A percentile compares a stretch with the other conserved stretches of the same genome.
phyloP scores from a whole-genome alignment of 805 yeast species.

The Maudiozyma serrabonitensis region DNA sequence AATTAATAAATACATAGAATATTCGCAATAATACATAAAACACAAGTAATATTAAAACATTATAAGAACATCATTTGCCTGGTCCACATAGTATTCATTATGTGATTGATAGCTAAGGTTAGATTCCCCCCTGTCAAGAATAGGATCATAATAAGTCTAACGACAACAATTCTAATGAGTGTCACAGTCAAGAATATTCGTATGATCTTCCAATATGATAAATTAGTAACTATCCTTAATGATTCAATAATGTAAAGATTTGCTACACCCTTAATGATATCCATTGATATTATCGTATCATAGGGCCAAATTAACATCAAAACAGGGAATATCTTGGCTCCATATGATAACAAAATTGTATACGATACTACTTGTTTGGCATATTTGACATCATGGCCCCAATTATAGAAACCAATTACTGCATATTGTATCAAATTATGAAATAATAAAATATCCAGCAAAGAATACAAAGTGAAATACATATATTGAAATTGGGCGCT shows the following conservation, averaged over 20 bases:
- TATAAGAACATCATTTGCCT: background rate
- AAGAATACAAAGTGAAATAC: slow-evolving; percentile 44
- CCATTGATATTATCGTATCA: slow-evolving; percentile 61
- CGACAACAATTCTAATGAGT: slow-evolving; percentile 11
- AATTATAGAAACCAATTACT: slow-evolving; percentile 17
- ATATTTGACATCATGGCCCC: slow-evolving; percentile 22
- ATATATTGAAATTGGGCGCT: slow-evolving; percentile 42
- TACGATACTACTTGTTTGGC: slow-evolving; percentile 38
- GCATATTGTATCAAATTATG: slow-evolving; percentile 30
- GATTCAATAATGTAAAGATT: slow-evolving; percentile 60
- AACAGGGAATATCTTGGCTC: slow-evolving; percentile 79
- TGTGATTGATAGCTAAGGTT: background rate
- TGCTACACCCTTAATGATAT: slow-evolving; percentile 50
- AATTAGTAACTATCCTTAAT: slow-evolving; percentile 35
- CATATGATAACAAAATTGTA: slow-evolving; percentile 65
- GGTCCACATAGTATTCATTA: background rate
- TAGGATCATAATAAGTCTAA: slow-evolving; percentile 15
- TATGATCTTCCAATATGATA: slow-evolving; percentile 19
- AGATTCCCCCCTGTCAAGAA: slow-evolving; percentile 11
- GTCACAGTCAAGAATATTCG: slow-evolving; percentile 12
- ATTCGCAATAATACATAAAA: background rate
- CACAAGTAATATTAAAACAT: background rate
- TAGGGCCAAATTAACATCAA: slow-evolving; percentile 96
- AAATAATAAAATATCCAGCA: slow-evolving; percentile 37
- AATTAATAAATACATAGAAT: background rate